Conservation (phyloP, 139 green algal species). For the Chlamydomonas urium region DNA sequence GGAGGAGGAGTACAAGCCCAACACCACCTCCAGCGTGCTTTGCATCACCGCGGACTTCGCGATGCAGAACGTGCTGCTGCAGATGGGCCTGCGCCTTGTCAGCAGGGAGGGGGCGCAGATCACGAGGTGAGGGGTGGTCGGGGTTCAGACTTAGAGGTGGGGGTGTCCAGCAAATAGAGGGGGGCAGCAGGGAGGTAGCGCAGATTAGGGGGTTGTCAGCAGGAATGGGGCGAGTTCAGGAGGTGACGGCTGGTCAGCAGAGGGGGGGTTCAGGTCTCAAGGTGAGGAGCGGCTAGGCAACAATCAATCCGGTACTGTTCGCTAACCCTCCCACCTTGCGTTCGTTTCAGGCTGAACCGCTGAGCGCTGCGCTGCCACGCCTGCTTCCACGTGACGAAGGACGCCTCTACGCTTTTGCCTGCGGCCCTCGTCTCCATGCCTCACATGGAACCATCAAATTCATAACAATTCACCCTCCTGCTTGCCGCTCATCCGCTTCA, state of each 20-base stretch:
- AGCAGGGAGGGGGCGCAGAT: constrained; percentile 76
- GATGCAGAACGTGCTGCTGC: constrained; percentile 97
- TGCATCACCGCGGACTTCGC: constrained; percentile 88
- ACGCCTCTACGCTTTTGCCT: no score
- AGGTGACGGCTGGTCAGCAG: no score
- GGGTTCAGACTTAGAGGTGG: no score
- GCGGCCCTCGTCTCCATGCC: no score
- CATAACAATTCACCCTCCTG: no score
- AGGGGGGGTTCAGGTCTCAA: no score
- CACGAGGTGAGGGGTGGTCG: constrained; percentile 22
- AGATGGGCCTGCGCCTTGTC: constrained; percentile 83
- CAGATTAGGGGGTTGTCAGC: not conserved
- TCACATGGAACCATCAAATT: no score
- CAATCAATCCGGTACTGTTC: no score
- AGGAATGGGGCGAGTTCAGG: no score
- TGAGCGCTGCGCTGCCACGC: constrained; percentile 84
- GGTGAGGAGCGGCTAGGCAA: no score
- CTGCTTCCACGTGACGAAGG: constrained; percentile 71
- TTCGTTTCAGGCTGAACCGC: constrained; percentile 36
- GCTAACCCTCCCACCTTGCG: no score
- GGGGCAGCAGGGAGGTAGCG: not conserved
- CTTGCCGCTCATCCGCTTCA: no score
- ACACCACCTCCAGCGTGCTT: constrained; percentile 49
- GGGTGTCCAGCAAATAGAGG: not conserved
- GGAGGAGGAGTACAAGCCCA: constrained; percentile 2